Evolutionary conservation across 306 rosid genomes (phyloP), one percentile per base, ranked within the genome.

Genomic region (Hylodesmum podocarpum): DNA sequence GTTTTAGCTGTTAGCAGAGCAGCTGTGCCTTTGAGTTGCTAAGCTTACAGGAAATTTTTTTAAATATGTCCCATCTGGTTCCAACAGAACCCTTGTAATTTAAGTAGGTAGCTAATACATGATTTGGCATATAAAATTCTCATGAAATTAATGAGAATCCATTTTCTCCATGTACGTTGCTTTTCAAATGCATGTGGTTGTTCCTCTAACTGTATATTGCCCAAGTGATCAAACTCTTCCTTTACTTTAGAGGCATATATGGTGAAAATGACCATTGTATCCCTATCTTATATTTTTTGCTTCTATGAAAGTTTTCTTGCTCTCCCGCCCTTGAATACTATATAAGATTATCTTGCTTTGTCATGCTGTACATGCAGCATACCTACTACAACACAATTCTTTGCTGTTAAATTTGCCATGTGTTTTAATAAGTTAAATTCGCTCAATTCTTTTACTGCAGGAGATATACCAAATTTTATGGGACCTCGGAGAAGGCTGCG

Each of bases 401-500:
- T 29, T 75, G n/a, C n/a, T 49, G 18, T 50, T 4, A 16, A 21
- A 5, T 78, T n/a, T n/a, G n/a, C n/a, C n/a, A n/a, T 75, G 54
- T 71, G 54, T 57, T 66, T 63, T 55, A 33, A 43, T 34, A 27
- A 65, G 31, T 68, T 82, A 54, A 66, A 55, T 15, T 44, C 11
- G 7, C n/a, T 58, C 76, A 31, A 41, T 37, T 47, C 55, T 71
- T 31, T 77, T 82, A 50, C 77, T 89, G 84, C 91, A 95, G 99
- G 97, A 90, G 99, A 90, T 95, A 92, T 83, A 90, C 99, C 39
- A 89, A 92, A 79, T 95, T 92, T 47, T 95, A 90, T 82, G 99
- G 99, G 57, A 87, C 97, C 66, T 95, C 99, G 78, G 99, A 89
- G 50, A 78, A 85, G 83, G 97, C 99, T 14, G 97, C 96, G 28